phyloP scores from a whole-genome alignment of 2,329 filamentous ascomycete species.

The Aureobasidium sp. region DNA sequence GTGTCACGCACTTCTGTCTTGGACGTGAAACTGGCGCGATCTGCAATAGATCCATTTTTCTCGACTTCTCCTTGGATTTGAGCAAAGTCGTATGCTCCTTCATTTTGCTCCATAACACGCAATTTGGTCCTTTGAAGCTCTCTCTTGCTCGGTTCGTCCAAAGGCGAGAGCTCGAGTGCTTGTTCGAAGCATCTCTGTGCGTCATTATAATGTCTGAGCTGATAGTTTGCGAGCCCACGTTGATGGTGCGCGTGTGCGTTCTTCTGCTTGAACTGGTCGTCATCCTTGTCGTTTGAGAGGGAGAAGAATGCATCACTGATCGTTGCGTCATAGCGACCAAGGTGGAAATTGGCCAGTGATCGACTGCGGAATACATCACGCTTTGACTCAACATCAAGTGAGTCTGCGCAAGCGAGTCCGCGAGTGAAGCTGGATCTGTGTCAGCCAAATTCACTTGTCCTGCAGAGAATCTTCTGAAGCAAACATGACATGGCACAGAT shows the following conservation, averaged over 20 bases:
- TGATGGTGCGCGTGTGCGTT: slow-evolving; percentile 23
- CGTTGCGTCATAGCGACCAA: slow-evolving; percentile 21
- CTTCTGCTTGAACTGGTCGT: background rate
- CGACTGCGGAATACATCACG: slow-evolving; percentile 24
- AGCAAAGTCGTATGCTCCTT: slow-evolving; percentile 23
- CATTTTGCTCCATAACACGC: slow-evolving; percentile 21
- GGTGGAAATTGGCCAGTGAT: slow-evolving; percentile 19
- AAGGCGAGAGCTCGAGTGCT: slow-evolving; percentile 17
- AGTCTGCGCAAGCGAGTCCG: background rate
- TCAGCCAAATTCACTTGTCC: background rate
- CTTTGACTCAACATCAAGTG: background rate
- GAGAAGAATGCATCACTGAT: slow-evolving; percentile 20
- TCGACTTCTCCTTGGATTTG: slow-evolving; percentile 16
- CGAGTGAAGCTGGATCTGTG: background rate
- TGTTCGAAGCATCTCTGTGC: slow-evolving; percentile 16
- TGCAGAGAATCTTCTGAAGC: background rate
- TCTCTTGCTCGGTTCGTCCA: slow-evolving; percentile 16
- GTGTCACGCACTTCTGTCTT: background rate
- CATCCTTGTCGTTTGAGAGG: slow-evolving; percentile 1
- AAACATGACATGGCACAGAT: background rate
- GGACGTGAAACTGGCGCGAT: slow-evolving; percentile 21
- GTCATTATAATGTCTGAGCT: slow-evolving; percentile 20
- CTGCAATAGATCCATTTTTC: slow-evolving; percentile 15
- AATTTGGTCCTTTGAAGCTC: slow-evolving; percentile 16
- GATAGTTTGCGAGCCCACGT: slow-evolving; percentile 24